These are phyloP conservation scores for Pelargonium fulgidum DNA, from an alignment of 441 rosid species.

Conservation along the genomic window DNA sequence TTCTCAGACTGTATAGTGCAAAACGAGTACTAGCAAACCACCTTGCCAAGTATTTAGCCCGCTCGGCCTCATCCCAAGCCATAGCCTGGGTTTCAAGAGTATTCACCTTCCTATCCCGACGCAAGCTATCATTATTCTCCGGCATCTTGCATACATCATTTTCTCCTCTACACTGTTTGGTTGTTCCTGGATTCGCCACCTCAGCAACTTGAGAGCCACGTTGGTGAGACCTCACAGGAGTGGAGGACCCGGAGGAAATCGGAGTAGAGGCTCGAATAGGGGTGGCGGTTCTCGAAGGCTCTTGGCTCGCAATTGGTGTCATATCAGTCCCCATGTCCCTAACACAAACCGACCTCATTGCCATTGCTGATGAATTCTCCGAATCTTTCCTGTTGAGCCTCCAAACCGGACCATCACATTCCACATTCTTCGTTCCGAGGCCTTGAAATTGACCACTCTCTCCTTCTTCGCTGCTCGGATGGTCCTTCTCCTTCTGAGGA, in stretches of 20 bases:
- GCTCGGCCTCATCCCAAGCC: conserved; percentile 95
- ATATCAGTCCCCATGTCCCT: conserved; percentile 98
- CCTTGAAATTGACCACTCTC: conserved; percentile 20
- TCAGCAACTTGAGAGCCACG: conserved; percentile 16
- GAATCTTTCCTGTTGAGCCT: conserved; percentile 30
- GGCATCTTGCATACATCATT: conserved; percentile 17
- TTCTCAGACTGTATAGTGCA: no score
- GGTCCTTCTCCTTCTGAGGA: conserved; percentile 57
- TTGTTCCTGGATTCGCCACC: conserved; percentile 4
- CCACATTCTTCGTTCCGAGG: conserved; percentile 62
- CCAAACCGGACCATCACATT: conserved; percentile 59
- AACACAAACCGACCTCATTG: conserved; percentile 61
- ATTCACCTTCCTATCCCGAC: conserved; percentile 27
- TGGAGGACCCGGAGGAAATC: conserved; percentile 54
- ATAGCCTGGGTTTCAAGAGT: conserved; percentile 59
- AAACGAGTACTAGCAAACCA: conserved; percentile 18
- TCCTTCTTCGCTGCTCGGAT: conserved; percentile 44
- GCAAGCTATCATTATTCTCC: conserved; percentile 20
- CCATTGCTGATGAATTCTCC: conserved; percentile 20
- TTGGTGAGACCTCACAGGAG: conserved; percentile 46
- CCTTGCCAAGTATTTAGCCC: conserved; percentile 88
- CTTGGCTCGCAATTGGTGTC: conserved; percentile 88
- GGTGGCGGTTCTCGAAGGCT: conserved; percentile 84
- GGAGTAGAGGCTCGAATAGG: conserved; percentile 66
- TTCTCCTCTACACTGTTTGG: conserved; percentile 24